Base-by-base conservation (phyloP, 2,329 filamentous ascomycete species). In the Aureobasidium sp. region DNA sequence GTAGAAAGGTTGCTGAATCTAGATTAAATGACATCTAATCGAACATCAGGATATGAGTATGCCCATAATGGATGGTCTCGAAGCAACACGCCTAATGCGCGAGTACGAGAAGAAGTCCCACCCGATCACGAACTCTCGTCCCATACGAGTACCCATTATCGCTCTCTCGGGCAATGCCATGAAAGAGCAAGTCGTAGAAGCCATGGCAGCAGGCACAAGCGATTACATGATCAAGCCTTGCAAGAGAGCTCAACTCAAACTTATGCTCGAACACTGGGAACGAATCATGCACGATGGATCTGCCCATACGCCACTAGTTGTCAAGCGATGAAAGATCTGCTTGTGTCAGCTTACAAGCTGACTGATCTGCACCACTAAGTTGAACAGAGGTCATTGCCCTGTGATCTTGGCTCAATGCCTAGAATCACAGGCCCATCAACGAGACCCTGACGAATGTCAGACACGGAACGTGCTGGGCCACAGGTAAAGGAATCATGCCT, bases 171-270 rank as follows among this genome's bases (percentile, higher is more conserved):
- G 62, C 10, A 63, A 63, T 29, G 62, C 62, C 13, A 46, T 63
- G 57, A 63, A 55, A 37, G 62, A 63, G 26, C 62, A 63, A 26
- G 50, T 63, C 26, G 20, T 51, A 32, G 57, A 61, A 15, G 62
- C 59, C 44, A 61, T 63, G 56, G 41, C 43, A 5, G 62, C 59
- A 17, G 62, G 62, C 5, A 62, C 47, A 13, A 61, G 57, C 29
- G 62, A 64, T 24, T 64, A 64, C 44, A 43, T 64, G 41, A 39
- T 64, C 56, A 64, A 64, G 41, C 62, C 62, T 7, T 63, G 62
- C 50, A 62, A 62, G 17, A 36, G 60, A 32, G 60, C 34, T 3
- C 48, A 62, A 10, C 29, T 62, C 17, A 37, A 52, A n/a, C 12
- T 43, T 5, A 64, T 50, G 48, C 59, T 62, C 10, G 47, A 48